Evolutionary conservation across 2,329 filamentous ascomycete species (phyloP).

Genomic region (Xylaria multiplex): DNA sequence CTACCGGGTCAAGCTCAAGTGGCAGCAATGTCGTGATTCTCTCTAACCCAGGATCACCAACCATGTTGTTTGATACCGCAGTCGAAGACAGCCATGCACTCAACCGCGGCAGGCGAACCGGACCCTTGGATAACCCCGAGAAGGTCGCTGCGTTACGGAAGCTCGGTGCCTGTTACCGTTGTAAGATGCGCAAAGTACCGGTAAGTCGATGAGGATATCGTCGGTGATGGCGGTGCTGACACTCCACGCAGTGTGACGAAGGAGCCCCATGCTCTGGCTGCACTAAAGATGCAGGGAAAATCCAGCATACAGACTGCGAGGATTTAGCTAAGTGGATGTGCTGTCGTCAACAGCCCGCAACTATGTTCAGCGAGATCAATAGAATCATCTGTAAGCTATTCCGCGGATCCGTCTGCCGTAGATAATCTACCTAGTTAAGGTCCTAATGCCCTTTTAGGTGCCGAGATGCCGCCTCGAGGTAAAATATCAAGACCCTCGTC

Average conservation of each 20-base stretch:
- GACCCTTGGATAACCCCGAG: conserved; percentile 49
- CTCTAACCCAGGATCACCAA: conserved; percentile 40
- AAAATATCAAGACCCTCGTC: conserved; percentile 19
- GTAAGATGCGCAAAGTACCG: conserved; percentile 59
- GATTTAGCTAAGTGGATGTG: conserved; percentile 45
- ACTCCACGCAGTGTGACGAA: conserved; percentile 49
- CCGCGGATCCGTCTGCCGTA: conserved; percentile 1
- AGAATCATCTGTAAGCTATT: conserved; percentile 39
- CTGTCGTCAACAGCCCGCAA: conserved; percentile 39
- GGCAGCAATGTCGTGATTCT: conserved; percentile 40
- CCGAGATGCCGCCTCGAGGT: conserved; percentile 33
- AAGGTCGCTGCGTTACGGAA: conserved; percentile 62
- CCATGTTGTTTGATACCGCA: conserved; percentile 35
- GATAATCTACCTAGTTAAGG: not conserved
- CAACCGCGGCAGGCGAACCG: conserved; percentile 45
- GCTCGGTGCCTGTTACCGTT: conserved; percentile 59
- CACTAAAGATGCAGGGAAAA: conserved; percentile 41
- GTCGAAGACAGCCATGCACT: conserved; percentile 37
- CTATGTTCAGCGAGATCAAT: conserved; percentile 43
- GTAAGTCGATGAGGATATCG: conserved; percentile 51
- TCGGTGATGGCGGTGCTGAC: conserved; percentile 40
- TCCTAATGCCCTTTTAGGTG: conserved; percentile 29
- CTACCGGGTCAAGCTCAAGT: conserved; percentile 37
- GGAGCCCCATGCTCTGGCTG: conserved; percentile 51
- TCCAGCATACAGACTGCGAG: conserved; percentile 28